Evolutionary conservation across 805 yeast genomes (phyloP).

Genomic region (Nakazawaea ishiwadae): DNA sequence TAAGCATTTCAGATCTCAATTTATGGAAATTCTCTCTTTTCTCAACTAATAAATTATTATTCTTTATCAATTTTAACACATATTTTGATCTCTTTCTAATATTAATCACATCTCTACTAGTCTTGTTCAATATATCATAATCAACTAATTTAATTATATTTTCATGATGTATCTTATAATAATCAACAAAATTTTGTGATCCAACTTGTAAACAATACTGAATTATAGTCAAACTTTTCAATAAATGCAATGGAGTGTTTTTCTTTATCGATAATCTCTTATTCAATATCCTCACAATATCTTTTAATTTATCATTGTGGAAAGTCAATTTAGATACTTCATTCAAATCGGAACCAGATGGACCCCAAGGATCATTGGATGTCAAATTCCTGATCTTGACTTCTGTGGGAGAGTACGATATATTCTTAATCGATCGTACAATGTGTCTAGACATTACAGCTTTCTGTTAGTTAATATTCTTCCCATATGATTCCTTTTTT

Average conservation of each 20-base stretch:
- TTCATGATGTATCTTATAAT: constrained; percentile 39
- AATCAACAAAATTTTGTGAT: constrained; percentile 41
- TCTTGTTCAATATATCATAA: constrained; percentile 19
- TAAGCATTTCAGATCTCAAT: constrained; percentile 36
- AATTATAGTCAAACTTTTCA: constrained; percentile 50
- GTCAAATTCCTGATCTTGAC: constrained; percentile 38
- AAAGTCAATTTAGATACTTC: constrained; percentile 45
- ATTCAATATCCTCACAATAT: constrained; percentile 33
- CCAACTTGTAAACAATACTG: constrained; percentile 51
- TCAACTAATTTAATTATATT: constrained; percentile 21
- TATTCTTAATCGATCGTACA: constrained; percentile 10
- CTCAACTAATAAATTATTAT: constrained; percentile 28
- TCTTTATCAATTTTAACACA: constrained; percentile 26
- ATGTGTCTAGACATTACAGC: constrained; percentile 4
- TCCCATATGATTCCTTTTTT: too few species aligned
- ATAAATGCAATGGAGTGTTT: constrained; percentile 32
- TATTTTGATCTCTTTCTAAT: constrained; percentile 33
- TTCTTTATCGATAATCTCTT: constrained; percentile 32
- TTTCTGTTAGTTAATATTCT: too few species aligned
- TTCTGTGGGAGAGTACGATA: constrained; percentile 5
- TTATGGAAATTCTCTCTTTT: constrained; percentile 38
- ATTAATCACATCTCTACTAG: constrained; percentile 22
- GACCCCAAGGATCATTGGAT: constrained; percentile 48
- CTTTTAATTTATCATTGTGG: constrained; percentile 31
- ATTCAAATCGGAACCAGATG: constrained; percentile 50